phyloP scores from a whole-genome alignment of 805 yeast species.

The Cyberlindnera galapagoensis region DNA sequence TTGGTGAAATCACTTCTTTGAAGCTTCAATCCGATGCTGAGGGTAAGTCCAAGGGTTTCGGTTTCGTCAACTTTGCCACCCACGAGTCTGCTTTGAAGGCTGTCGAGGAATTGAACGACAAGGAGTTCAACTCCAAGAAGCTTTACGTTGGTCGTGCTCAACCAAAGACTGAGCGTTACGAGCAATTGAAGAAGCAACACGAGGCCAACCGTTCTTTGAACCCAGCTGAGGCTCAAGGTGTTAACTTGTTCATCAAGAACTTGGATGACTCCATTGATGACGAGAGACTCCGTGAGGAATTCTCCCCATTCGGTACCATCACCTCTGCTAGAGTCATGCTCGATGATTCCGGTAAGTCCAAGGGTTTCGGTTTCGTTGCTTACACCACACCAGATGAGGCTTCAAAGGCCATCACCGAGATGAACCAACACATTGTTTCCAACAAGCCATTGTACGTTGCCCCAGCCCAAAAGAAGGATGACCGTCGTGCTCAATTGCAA shows the following conservation, averaged over 20 bases:
- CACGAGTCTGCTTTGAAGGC: constrained; percentile 90
- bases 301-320: constrained; percentile 88
- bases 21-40: constrained; percentile 68
- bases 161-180: constrained; percentile 96
- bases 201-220: constrained; percentile 90
- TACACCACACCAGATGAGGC: constrained; percentile 98
- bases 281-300: constrained; percentile 86
- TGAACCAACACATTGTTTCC: constrained; percentile 93
- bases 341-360: constrained; percentile 90
- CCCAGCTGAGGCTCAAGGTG: constrained; percentile 92
- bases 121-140: constrained; percentile 77
- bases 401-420: constrained; percentile 94
- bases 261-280: constrained; percentile 90
- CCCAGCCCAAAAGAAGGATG: constrained; percentile 97
- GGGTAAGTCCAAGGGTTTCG: constrained; percentile 92
- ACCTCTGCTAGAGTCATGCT: constrained; percentile 96
- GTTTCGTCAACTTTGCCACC: constrained; percentile 84
- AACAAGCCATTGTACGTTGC: constrained; percentile 98
- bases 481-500: constrained; percentile 92
- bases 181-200: constrained; percentile 91
- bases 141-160: constrained; percentile 98
- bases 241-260: constrained; percentile 94
- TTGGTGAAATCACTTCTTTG: constrained; percentile 82
- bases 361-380: constrained; percentile 98
- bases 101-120: constrained; percentile 85